A percentile compares a stretch with the other conserved stretches of the same genome.
These are phyloP conservation scores for Scutellaria baicalensis DNA, from an alignment of 257 asterid genomes.

Conservation along the genomic window DNA sequence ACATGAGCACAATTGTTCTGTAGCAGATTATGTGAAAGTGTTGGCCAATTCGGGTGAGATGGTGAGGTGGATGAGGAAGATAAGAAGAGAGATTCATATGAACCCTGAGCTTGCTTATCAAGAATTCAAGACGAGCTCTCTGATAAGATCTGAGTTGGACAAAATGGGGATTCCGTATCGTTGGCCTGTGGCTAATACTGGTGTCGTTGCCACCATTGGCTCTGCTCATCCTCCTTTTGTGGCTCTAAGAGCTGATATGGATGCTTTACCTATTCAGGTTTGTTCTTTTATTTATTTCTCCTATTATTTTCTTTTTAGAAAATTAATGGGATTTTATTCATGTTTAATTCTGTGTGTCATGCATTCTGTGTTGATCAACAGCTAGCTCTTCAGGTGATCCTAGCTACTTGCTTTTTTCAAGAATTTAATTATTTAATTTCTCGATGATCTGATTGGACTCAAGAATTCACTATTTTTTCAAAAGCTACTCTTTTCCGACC, in stretches of 20 bases:
- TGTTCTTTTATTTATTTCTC: not conserved
- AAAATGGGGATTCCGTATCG: slow-evolving; percentile 32
- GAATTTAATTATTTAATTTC: too few species aligned
- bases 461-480: too few species aligned
- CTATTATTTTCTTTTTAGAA: not conserved
- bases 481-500: too few species aligned
- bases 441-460: too few species aligned
- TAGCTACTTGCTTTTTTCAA: not conserved
- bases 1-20: not conserved
- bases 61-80: slow-evolving; percentile 31
- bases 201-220: slow-evolving; percentile 41
- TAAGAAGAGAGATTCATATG: slow-evolving; percentile 39
- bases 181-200: slow-evolving; percentile 55
- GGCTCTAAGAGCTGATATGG: slow-evolving; percentile 62
- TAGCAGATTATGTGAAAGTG: slow-evolving; percentile 14
- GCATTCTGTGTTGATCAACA: not conserved
- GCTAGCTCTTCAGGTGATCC: not conserved
- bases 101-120: slow-evolving; percentile 51
- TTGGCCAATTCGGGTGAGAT: slow-evolving; percentile 25
- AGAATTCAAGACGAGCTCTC: slow-evolving; percentile 38
- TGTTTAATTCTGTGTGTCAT: not conserved
- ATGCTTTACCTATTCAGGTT: slow-evolving; percentile 56
- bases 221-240: slow-evolving; percentile 48
- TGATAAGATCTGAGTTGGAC: slow-evolving; percentile 40
- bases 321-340: not conserved